Base-by-base conservation (phyloP, 1,284 basidiomycete species). In the Austroboletus niveus region DNA sequence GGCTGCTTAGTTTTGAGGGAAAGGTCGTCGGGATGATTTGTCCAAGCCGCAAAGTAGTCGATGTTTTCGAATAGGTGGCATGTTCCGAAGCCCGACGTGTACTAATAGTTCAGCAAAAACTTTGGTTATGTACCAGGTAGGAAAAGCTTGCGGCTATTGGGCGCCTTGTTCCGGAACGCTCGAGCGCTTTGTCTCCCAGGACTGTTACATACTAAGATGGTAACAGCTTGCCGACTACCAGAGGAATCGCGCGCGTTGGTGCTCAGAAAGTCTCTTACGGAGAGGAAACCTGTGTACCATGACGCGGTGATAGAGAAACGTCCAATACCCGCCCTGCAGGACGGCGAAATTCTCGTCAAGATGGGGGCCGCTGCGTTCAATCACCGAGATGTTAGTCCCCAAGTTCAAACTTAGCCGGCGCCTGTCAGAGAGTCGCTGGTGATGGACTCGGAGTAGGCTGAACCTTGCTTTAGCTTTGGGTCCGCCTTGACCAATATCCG, bases 351-450 rank as follows among this genome's bases (percentile, higher is more conserved):
- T 1, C 72, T 90, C 4, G 83, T 91, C 15, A 80, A 78, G 63
- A 78, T 89, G 42, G 71, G 71, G 15, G 88, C 89, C 9, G 86
- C 78, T 0, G 82, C 79, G n/a, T 89, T 89, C 73, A 93, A 93
- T 65, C 87, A 85, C 57, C 75, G 86, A 61, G 91, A 92, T 64
- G 89, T 92, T 58, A 52, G 80, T 70, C 48, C 41, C 14, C 12
- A 48, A 17, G 17, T 17, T n/a, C n/a, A n/a, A n/a, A 12, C 14
- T 14, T 8, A 40, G 11, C 11, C 34, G 34, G 15, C 15, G 34
- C 31, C 3, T 8, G 31, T 12, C 8, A 32, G 3, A 29, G 4
- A 7, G 14, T 15, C 12, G 11, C 39, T 40, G 27, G 47, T 30
- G 10, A 22, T 46, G 27, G 44, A 39, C 34, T 22, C 11, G 8